A percentile compares a stretch with the other conserved stretches of the same genome.
Conservation (phyloP, 306 rosid genomes). For the Psophocarpus tetragonolobus region DNA sequence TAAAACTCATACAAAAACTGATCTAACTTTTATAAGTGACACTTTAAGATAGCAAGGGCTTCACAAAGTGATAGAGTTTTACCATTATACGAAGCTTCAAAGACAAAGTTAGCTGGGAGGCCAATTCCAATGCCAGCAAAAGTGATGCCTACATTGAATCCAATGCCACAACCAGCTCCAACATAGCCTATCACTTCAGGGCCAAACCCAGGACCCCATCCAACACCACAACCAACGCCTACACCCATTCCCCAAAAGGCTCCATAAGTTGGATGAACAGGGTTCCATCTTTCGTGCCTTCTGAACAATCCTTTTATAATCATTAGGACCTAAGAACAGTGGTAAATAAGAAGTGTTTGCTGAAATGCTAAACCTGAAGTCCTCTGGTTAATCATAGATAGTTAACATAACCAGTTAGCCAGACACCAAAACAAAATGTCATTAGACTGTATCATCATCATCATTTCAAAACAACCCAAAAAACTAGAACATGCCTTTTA, state of each 20-base stretch:
- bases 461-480: background rate
- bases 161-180: slow-evolving; percentile 96
- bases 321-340: slow-evolving; percentile 59
- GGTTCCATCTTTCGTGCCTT: slow-evolving; percentile 86
- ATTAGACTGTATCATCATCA: background rate
- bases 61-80: background rate
- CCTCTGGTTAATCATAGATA: background rate
- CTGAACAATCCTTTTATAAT: slow-evolving; percentile 74
- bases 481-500: background rate
- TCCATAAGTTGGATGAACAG: slow-evolving; percentile 87
- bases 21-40: background rate
- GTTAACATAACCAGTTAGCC: background rate
- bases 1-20: slow-evolving; percentile 15
- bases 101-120: slow-evolving; percentile 68
- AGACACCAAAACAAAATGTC: background rate
- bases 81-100: slow-evolving; percentile 66
- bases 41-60: slow-evolving; percentile 17
- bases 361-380: background rate
- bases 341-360: background rate
- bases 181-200: slow-evolving; percentile 92
- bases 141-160: slow-evolving; percentile 87
- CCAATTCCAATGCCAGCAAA: slow-evolving; percentile 83
- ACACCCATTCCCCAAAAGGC: slow-evolving; percentile 97
- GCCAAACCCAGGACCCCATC: slow-evolving; percentile 99
- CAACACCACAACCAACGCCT: slow-evolving; percentile 93